Evolutionary conservation across 2,329 filamentous ascomycete species (phyloP).

Genomic region (Aspergillus jensenii): DNA sequence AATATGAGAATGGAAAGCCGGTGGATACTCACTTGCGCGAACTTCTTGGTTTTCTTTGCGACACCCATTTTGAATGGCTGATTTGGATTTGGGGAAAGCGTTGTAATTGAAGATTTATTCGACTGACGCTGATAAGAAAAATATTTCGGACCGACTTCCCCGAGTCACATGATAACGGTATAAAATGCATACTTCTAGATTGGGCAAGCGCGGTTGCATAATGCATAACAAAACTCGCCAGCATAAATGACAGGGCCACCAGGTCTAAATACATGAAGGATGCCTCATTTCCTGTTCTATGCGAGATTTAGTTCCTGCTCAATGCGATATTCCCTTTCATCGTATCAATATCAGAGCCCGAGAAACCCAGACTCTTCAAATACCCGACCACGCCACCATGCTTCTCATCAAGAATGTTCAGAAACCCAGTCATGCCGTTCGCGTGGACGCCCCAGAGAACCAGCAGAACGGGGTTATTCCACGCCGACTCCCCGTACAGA

Average conservation of each 20-base stretch:
- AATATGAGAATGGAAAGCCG: background rate
- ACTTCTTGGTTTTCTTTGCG: conserved; percentile 88
- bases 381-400: conserved; percentile 24
- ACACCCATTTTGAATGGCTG: conserved; percentile 69
- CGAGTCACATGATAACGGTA: background rate
- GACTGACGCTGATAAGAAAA: background rate
- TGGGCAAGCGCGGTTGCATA: too few species aligned
- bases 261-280: too few species aligned
- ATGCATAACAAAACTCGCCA: background rate
- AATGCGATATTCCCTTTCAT: conserved; percentile 23
- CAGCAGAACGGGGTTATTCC: conserved; percentile 24
- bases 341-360: conserved; percentile 15
- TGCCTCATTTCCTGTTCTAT: too few species aligned
- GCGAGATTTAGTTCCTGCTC: background rate
- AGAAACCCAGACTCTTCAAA: conserved; percentile 25
- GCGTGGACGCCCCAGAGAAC: conserved; percentile 26
- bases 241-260: too few species aligned
- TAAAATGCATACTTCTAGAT: background rate
- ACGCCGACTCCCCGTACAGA: conserved; percentile 17
- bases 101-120: background rate
- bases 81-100: background rate
- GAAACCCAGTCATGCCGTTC: conserved; percentile 25
- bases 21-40: conserved; percentile 68
- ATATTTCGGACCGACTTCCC: background rate
- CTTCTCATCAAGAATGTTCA: conserved; percentile 21